These are phyloP conservation scores for Vitis hybrid DNA, from an alignment of 177 flowering plant genomes.

Conservation along the genomic window DNA sequence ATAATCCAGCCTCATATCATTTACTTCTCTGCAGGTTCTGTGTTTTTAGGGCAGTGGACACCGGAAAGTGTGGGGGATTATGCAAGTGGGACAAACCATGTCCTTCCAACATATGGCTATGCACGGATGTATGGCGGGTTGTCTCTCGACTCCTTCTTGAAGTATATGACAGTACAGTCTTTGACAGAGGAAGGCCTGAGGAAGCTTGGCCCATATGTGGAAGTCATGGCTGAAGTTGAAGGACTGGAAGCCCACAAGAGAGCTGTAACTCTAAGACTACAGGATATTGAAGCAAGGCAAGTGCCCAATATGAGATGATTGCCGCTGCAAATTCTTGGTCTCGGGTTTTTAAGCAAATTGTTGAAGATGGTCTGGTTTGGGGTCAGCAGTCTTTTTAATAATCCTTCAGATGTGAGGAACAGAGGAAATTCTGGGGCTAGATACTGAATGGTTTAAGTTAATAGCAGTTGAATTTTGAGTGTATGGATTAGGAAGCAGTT, in stretches of 20 bases:
- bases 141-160: constrained; percentile 86
- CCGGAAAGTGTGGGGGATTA: constrained; percentile 99
- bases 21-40: constrained; percentile 63
- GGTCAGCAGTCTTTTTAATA: too few relatives aligned
- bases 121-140: constrained; percentile 95
- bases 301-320: background rate
- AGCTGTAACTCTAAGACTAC: constrained; percentile 84
- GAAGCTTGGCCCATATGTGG: constrained; percentile 85
- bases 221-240: constrained; percentile 89
- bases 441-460: too few relatives aligned
- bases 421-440: too few relatives aligned
- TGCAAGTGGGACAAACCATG: constrained; percentile 98
- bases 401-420: too few relatives aligned
- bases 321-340: too few relatives aligned
- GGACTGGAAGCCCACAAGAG: constrained; percentile 96
- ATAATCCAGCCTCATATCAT: background rate
- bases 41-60: constrained; percentile 93
- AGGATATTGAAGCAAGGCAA: constrained; percentile 50
- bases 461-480: too few relatives aligned
- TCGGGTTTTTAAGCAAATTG: too few relatives aligned
- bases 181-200: constrained; percentile 86
- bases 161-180: constrained; percentile 87
- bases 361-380: too few relatives aligned
- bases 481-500: too few relatives aligned
- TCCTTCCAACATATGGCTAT: constrained; percentile 96